Evolutionary conservation across 306 rosid genomes (phyloP).

Genomic region (Vigna nakashimae): DNA sequence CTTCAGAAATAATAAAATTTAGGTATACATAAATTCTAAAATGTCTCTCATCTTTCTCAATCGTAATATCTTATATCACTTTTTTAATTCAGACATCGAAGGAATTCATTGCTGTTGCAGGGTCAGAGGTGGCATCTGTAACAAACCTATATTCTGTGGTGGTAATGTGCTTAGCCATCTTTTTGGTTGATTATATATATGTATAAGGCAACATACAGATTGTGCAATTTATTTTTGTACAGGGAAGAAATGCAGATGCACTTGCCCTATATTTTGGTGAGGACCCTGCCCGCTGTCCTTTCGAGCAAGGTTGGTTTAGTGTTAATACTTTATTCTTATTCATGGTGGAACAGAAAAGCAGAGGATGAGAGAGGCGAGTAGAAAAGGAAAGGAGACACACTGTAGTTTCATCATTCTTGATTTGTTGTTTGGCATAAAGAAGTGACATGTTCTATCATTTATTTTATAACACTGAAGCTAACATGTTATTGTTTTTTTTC

Average conservation of each 20-base stretch:
- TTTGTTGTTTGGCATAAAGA: conserved; percentile 15
- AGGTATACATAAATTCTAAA: too few species aligned
- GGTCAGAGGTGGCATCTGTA: conserved; percentile 81
- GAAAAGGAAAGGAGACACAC: background rate
- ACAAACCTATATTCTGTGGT: conserved; percentile 74
- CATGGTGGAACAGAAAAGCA: conserved; percentile 16
- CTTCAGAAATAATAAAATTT: too few species aligned
- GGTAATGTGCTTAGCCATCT: conserved; percentile 64
- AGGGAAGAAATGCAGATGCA: conserved; percentile 97
- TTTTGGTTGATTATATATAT: conserved; percentile 30
- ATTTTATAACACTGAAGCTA: conserved; percentile 38
- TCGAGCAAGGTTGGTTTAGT: conserved; percentile 85
- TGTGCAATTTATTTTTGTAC: conserved; percentile 49
- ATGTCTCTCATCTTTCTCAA: too few species aligned
- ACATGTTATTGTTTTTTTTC: conserved; percentile 36
- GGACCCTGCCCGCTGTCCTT: conserved; percentile 90
- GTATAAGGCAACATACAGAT: conserved; percentile 39
- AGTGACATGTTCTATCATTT: conserved; percentile 19
- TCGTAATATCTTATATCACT: background rate
- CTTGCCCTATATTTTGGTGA: conserved; percentile 89
- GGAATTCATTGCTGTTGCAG: conserved; percentile 77
- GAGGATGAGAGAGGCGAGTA: conserved; percentile 17
- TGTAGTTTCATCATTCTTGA: conserved; percentile 35
- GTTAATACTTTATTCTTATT: conserved; percentile 18
- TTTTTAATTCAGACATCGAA: conserved; percentile 67